Percentiles rank a stretch among this genome's conserved stretches.
These are phyloP conservation scores for Suillus americanus DNA, from an alignment of 768 basidiomycete species.

Conservation along the genomic window DNA sequence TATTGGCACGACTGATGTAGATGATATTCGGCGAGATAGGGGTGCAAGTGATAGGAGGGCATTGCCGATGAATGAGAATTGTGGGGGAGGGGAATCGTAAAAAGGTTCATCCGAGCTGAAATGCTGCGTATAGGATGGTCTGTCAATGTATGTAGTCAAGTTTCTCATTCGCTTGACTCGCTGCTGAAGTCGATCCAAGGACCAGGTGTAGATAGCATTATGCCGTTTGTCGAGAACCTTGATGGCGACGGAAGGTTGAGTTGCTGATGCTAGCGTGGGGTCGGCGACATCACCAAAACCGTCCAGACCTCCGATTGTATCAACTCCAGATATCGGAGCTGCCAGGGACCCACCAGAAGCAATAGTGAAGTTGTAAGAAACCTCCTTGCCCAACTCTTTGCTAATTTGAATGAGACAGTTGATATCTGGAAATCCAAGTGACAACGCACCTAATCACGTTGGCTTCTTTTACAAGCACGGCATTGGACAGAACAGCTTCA, in stretches of 20 bases:
- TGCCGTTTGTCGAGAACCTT: slow-evolving; percentile 90
- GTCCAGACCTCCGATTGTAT: slow-evolving; percentile 83
- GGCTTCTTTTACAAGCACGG: slow-evolving; percentile 89
- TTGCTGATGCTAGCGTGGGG: slow-evolving; percentile 65
- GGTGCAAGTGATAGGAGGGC: slow-evolving; percentile 81
- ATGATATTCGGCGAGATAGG: slow-evolving; percentile 73
- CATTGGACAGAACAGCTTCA: slow-evolving; percentile 80
- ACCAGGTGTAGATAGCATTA: slow-evolving; percentile 90
- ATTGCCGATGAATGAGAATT: slow-evolving; percentile 92
- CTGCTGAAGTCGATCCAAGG: slow-evolving; percentile 82
- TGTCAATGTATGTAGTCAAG: slow-evolving; percentile 83
- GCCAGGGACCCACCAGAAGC: slow-evolving; percentile 80
- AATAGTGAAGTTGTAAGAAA: slow-evolving; percentile 90
- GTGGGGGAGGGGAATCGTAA: slow-evolving; percentile 83
- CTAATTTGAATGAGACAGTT: slow-evolving; percentile 38
- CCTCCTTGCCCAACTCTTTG: slow-evolving; percentile 83
- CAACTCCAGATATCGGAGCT: slow-evolving; percentile 78
- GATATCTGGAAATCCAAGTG: background rate
- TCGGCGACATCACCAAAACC: slow-evolving; percentile 95
- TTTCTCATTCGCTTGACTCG: slow-evolving; percentile 94
- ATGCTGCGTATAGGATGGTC: slow-evolving; percentile 91
- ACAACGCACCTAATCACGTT: slow-evolving; percentile 79
- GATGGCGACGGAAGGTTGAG: slow-evolving; percentile 83
- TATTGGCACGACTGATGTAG: slow-evolving; percentile 78
- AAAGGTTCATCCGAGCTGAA: slow-evolving; percentile 94